Evolutionary conservation across 257 asterid genomes (phyloP).

Genomic region (Marsdenia floribunda): DNA sequence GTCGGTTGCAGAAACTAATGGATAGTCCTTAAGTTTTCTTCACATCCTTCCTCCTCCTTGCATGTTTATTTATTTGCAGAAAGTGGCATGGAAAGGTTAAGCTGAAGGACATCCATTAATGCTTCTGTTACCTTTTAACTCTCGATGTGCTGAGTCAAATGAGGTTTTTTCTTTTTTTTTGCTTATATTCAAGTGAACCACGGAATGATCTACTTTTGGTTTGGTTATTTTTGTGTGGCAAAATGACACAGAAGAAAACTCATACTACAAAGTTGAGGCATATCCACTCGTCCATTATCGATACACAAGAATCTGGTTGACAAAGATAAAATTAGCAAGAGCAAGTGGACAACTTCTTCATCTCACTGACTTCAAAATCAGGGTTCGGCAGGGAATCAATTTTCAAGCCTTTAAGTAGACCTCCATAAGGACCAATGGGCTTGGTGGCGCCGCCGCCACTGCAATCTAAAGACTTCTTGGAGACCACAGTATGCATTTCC

Average conservation of each 20-base stretch:
- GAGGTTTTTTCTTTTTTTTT: not conserved
- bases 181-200: not conserved
- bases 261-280: too few relatives aligned
- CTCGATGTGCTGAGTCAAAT: not conserved
- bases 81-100: not conserved
- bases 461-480: slow-evolving; percentile 44
- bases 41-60: not conserved
- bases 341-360: slow-evolving; percentile 61
- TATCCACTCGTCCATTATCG: too few relatives aligned
- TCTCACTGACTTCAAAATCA: slow-evolving; percentile 67
- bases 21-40: not conserved
- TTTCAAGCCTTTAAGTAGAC: slow-evolving; percentile 39
- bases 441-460: slow-evolving; percentile 29
- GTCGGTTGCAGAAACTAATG: not conserved
- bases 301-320: not conserved
- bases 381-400: slow-evolving; percentile 35
- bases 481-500: slow-evolving; percentile 45
- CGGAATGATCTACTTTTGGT: not conserved
- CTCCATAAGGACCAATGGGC: slow-evolving; percentile 23
- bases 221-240: not conserved
- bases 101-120: too few relatives aligned
- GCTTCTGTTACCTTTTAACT: too few relatives aligned
- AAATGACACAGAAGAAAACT: not conserved
- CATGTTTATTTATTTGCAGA: not conserved
- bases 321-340: slow-evolving; percentile 43